Percentiles rank a stretch among this genome's conserved stretches.
phyloP scores from a whole-genome alignment of 768 basidiomycete species.

The Tulasnella sp. region DNA sequence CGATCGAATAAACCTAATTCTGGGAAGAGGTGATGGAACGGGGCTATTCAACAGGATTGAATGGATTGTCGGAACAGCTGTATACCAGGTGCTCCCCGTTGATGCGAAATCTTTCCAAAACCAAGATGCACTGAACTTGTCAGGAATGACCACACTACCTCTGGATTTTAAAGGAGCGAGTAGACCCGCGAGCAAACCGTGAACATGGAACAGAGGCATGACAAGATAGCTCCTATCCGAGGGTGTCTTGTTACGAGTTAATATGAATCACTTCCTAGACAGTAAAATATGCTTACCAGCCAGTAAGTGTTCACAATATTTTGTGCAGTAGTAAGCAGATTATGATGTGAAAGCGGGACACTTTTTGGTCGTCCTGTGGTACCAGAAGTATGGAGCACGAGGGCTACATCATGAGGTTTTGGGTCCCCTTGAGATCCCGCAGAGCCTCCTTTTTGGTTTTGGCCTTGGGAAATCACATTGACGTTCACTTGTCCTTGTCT shows the following conservation, averaged over 20 bases:
- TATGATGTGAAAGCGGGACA: constrained; percentile 26
- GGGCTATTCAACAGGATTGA: constrained; percentile 25
- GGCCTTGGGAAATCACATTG: not conserved
- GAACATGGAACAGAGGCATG: constrained; percentile 50
- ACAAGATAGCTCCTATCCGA: constrained; percentile 27
- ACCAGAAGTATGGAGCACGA: constrained; percentile 48
- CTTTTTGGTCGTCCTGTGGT: constrained; percentile 36
- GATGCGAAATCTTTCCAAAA: constrained; percentile 37
- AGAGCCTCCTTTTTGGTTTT: not conserved
- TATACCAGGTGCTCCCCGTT: constrained; percentile 38
- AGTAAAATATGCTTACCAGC: constrained; percentile 16
- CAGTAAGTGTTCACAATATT: constrained; percentile 27
- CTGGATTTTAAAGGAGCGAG: constrained; percentile 45
- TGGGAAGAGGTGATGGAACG: constrained; percentile 24
- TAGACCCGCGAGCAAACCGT: constrained; percentile 46
- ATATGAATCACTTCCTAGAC: not conserved
- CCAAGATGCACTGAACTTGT: constrained; percentile 39
- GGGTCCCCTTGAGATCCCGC: constrained; percentile 16
- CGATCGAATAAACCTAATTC: constrained; percentile 27
- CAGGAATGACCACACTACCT: constrained; percentile 41
- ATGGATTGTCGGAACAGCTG: constrained; percentile 28
- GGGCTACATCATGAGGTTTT: constrained; percentile 33
- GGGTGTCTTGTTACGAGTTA: constrained; percentile 14
- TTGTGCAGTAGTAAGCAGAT: constrained; percentile 25
- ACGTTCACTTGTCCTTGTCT: not conserved